phyloP scores from a whole-genome alignment of 2,329 filamentous ascomycete genomes.

The Sporothrix inflata region DNA sequence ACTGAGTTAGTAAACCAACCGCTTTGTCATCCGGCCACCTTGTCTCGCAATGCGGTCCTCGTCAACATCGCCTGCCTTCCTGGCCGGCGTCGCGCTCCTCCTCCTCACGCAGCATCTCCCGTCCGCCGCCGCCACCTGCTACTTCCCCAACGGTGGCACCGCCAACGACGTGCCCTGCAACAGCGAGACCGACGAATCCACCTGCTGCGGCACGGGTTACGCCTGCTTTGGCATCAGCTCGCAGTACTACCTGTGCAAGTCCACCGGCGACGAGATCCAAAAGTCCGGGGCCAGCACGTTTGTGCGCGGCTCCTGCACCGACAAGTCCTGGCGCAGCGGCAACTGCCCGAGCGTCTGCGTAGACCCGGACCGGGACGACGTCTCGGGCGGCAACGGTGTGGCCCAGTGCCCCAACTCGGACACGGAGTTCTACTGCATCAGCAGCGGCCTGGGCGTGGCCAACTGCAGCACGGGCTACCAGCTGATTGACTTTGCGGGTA shows the following conservation, averaged over 20 bases:
- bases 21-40: not conserved
- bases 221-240: conserved; percentile 43
- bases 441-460: conserved; percentile 27
- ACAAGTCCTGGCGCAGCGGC: conserved; percentile 39
- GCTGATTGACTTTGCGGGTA: conserved; percentile 32
- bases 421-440: conserved; percentile 38
- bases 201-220: conserved; percentile 44
- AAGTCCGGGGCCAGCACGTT: conserved; percentile 36
- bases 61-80: not conserved
- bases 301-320: conserved; percentile 44
- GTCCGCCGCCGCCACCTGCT: conserved; percentile 36
- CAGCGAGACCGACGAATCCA: conserved; percentile 37
- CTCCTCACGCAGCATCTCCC: not conserved
- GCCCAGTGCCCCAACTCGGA: conserved; percentile 32
- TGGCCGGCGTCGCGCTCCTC: not conserved
- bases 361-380: conserved; percentile 32
- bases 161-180: conserved; percentile 41
- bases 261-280: conserved; percentile 37
- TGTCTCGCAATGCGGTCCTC: not conserved
- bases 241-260: conserved; percentile 39
- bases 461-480: conserved; percentile 33
- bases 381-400: conserved; percentile 35
- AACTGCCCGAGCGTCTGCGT: conserved; percentile 43
- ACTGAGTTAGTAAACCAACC: not conserved
- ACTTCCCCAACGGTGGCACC: conserved; percentile 40